Evolutionary conservation across 192 early-diverging fungal species (phyloP).

Genomic region (Entomortierella beljakovae): DNA sequence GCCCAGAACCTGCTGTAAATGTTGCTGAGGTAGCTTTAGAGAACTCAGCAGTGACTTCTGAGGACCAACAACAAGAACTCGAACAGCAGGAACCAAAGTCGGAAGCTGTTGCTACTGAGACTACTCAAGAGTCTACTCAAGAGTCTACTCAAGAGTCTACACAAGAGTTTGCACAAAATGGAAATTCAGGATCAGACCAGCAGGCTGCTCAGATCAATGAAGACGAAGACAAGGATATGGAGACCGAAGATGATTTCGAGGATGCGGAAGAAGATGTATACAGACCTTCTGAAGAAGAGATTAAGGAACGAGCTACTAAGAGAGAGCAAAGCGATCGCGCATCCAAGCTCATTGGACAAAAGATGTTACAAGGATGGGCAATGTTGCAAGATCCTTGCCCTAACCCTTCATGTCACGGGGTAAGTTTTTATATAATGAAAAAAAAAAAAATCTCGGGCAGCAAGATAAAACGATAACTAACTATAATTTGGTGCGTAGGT

Average conservation of each 20-base stretch:
- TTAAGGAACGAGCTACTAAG: constrained; percentile 35
- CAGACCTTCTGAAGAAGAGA: constrained; percentile 44
- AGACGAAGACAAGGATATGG: constrained; percentile 26
- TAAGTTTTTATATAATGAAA: constrained; percentile 31
- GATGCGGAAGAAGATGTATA: constrained; percentile 49
- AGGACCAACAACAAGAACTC: neutral
- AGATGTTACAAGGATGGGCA: constrained; percentile 68
- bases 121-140: neutral
- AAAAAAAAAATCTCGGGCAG: neutral
- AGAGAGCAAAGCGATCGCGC: constrained; percentile 62
- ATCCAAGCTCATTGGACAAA: constrained; percentile 65
- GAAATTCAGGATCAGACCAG: neutral
- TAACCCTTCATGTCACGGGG: constrained; percentile 59
- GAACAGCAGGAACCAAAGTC: neutral
- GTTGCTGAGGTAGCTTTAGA: neutral
- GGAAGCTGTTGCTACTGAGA: neutral
- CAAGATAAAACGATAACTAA: neutral
- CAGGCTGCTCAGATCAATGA: neutral
- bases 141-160: neutral
- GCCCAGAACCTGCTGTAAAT: neutral
- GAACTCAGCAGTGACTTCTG: neutral
- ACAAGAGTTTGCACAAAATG: constrained; percentile 5
- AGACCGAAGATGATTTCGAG: constrained; percentile 52
- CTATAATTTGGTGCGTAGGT: constrained; percentile 16
- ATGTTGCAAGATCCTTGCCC: constrained; percentile 69